phyloP scores from a whole-genome alignment of 2,329 filamentous ascomycete species.

The Purpureocillium takamizusanense region DNA sequence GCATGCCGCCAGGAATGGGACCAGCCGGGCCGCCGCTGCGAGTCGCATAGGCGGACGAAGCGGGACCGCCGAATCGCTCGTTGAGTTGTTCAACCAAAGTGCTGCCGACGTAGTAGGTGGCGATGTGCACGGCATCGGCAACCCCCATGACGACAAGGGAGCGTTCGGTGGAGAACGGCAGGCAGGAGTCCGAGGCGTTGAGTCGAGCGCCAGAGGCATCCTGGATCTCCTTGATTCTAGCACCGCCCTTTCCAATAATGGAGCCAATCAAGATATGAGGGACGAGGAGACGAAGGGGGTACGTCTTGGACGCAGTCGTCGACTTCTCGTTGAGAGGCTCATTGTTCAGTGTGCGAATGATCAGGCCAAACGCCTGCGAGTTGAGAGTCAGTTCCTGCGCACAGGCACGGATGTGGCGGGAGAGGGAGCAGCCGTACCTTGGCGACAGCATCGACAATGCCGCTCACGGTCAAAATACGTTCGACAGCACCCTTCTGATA shows the following conservation, averaged over 20 bases:
- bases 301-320: slow-evolving; percentile 91
- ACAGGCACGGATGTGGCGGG: too few relatives aligned
- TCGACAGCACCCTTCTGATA: slow-evolving; percentile 96
- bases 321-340: slow-evolving; percentile 84
- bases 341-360: slow-evolving; percentile 96
- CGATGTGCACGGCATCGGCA: slow-evolving; percentile 96
- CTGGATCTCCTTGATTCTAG: slow-evolving; percentile 95
- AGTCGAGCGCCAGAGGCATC: slow-evolving; percentile 93
- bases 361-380: slow-evolving; percentile 81
- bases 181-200: slow-evolving; percentile 90
- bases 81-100: slow-evolving; percentile 97
- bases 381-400: slow-evolving; percentile 20
- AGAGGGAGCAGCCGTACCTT: slow-evolving; percentile 53
- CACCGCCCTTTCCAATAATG: slow-evolving; percentile 95
- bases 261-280: slow-evolving; percentile 96
- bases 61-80: slow-evolving; percentile 90
- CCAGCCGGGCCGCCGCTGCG: slow-evolving; percentile 88
- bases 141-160: slow-evolving; percentile 98
- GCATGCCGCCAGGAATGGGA: slow-evolving; percentile 93
- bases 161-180: slow-evolving; percentile 90
- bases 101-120: slow-evolving; percentile 96
- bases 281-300: slow-evolving; percentile 88
- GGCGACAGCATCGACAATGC: slow-evolving; percentile 89
- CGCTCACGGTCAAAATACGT: slow-evolving; percentile 94
- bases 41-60: slow-evolving; percentile 95